phyloP scores from a whole-genome alignment of 352 stramenopile genomes.

The Plasmopara viticola region DNA sequence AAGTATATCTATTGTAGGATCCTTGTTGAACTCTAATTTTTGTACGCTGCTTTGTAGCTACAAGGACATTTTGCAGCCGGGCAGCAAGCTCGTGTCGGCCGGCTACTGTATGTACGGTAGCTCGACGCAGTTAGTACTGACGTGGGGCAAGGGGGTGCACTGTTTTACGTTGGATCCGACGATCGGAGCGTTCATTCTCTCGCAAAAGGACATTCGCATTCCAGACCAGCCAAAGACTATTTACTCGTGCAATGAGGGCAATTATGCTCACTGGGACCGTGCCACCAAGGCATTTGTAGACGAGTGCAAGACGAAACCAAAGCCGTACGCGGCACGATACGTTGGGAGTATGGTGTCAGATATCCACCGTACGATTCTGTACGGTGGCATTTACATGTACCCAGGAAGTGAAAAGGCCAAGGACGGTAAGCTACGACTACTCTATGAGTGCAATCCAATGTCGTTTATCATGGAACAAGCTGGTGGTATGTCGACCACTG shows the following conservation, averaged over 20 bases:
- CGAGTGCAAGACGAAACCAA: conserved; percentile 77
- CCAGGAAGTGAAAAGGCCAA: conserved; percentile 92
- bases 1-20: not conserved
- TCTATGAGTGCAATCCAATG: conserved; percentile 99
- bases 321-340: conserved; percentile 88
- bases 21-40: too few relatives aligned
- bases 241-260: conserved; percentile 98
- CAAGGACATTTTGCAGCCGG: conserved; percentile 91
- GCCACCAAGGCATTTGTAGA: conserved; percentile 87
- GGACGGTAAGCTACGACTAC: conserved; percentile 93
- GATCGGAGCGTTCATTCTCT: conserved; percentile 98
- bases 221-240: conserved; percentile 89
- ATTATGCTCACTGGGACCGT: conserved; percentile 93
- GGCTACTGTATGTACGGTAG: conserved; percentile 99
- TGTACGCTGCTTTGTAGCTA: conserved; percentile 30
- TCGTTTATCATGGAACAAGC: conserved; percentile 98
- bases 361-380: conserved; percentile 97
- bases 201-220: conserved; percentile 92
- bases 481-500: conserved; percentile 93
- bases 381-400: conserved; percentile 98
- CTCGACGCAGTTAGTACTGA: conserved; percentile 96
- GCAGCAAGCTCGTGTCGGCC: conserved; percentile 92
- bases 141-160: conserved; percentile 91
- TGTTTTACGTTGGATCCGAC: conserved; percentile 98
- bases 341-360: conserved; percentile 99